Evolutionary conservation across 2,329 filamentous ascomycete genomes (phyloP), one percentile per base, ranked within the genome.

Genomic region (Fusarium sp.): DNA sequence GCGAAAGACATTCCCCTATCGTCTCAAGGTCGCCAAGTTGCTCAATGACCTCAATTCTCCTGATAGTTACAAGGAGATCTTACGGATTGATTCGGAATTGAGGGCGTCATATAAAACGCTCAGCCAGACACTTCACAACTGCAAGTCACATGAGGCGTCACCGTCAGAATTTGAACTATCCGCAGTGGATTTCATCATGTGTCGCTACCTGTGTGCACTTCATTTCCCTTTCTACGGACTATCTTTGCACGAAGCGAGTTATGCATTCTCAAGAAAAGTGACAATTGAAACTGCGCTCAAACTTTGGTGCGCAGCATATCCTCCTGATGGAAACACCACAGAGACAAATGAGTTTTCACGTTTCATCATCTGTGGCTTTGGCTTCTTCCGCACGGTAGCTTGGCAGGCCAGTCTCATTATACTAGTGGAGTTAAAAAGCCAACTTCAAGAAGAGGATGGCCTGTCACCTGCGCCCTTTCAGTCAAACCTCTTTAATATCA

Each of bases 161-260:
- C 78, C 76, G 0, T 75, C 79, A 0, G 59, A 68, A 0, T 85
- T 86, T 54, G 80, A 83, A n/a, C 72, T 81, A 7, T 80, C 82
- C 5, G 68, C 85, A 1, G 72, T 87, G 7, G 84, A 88, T 28
- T 79, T 87, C 42, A 75, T 87, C 22, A 80, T 88, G 63, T 82
- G 85, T 26, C 85, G 87, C 10, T 88, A 87, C 69, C 75, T 90
- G 4, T 79, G 86, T 7, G 79, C 84, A 0, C 79, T 91, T 0
- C 89, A 92, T 71, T 78, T 86, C 4, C 85, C 86, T 0, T 89
- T 83, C 71, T 82, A 85, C 26, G 75, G 74, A 1, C 72, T 78
- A 0, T 78, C 83, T 2, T 74, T 82, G 3, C 74, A 75, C 1
- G 78, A 86, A 6, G 78, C 83, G 1, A 72, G 79, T 4, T 88